Evolutionary conservation across 768 basidiomycete species (phyloP).

Genomic region (Hygrocybe punicea): DNA sequence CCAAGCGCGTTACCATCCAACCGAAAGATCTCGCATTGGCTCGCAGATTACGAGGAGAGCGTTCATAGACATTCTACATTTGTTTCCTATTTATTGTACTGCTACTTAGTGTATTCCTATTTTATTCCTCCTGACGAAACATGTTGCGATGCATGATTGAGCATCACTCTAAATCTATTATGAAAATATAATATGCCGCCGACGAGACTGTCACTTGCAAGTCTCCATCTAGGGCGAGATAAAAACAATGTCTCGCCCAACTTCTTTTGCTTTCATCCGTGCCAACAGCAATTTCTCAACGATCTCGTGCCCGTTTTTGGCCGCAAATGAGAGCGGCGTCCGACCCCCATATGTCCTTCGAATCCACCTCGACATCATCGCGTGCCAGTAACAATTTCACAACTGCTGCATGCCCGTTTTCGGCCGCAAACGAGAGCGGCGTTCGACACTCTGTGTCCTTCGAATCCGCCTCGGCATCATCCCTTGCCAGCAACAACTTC

Average conservation of each 20-base stretch:
- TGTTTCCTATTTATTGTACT: not conserved
- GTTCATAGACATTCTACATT: conserved; percentile 30
- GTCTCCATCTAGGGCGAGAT: too few relatives aligned
- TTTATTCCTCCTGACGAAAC: not conserved
- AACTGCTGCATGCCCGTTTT: conserved; percentile 43
- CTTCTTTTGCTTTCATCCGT: not conserved
- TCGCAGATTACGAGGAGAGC: conserved; percentile 74
- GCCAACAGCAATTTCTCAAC: not conserved
- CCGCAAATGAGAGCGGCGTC: not conserved
- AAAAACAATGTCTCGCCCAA: not conserved
- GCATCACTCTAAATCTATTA: too few relatives aligned
- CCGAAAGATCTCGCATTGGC: conserved; percentile 84
- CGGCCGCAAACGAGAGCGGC: conserved; percentile 81
- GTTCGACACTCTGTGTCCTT: conserved; percentile 47
- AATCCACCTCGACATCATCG: not conserved
- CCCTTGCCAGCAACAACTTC: not conserved
- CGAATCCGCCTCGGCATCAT: not conserved
- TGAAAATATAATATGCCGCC: too few relatives aligned
- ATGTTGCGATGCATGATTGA: too few relatives aligned
- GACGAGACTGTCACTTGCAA: too few relatives aligned
- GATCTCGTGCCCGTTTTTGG: not conserved
- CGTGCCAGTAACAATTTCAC: not conserved
- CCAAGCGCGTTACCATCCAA: conserved; percentile 81
- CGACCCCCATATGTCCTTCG: not conserved
- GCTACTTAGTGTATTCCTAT: not conserved